Evolutionary conservation across 345 rosid species (phyloP).

Genomic region (Euclidium syriacum): DNA sequence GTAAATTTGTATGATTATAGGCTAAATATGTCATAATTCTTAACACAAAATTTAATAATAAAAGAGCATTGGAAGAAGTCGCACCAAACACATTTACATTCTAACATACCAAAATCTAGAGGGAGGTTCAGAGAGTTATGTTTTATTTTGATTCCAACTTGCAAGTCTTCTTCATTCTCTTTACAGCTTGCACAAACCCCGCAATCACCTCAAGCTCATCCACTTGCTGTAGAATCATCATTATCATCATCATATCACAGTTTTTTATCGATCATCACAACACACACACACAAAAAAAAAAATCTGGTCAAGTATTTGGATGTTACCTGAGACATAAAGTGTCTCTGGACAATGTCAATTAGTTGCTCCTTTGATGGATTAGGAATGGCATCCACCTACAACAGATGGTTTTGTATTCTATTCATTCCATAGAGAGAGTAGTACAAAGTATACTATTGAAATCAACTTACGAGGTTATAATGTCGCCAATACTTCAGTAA

Average conservation of each 20-base stretch:
- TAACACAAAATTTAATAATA: too few relatives aligned
- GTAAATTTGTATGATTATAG: too few relatives aligned
- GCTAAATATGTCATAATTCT: too few relatives aligned
- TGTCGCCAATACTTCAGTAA: slow-evolving; percentile 85
- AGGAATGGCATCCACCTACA: slow-evolving; percentile 70
- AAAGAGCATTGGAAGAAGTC: too few relatives aligned
- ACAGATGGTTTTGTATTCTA: not conserved
- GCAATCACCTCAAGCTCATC: slow-evolving; percentile 93
- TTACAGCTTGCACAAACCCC: slow-evolving; percentile 92
- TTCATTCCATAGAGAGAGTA: too few relatives aligned
- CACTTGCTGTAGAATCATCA: slow-evolving; percentile 54
- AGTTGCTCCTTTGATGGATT: slow-evolving; percentile 90
- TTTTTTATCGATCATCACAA: not conserved
- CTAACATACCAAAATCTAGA: too few relatives aligned
- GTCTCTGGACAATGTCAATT: slow-evolving; percentile 77
- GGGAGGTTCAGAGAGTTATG: too few relatives aligned
- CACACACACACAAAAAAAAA: not conserved
- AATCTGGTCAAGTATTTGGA: not conserved
- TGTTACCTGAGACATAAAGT: slow-evolving; percentile 91
- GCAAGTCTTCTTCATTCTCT: slow-evolving; percentile 78
- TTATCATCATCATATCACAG: too few relatives aligned
- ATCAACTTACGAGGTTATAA: slow-evolving; percentile 74
- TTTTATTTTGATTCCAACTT: slow-evolving; percentile 29
- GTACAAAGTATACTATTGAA: too few relatives aligned
- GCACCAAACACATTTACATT: too few relatives aligned